Conservation (phyloP, 164 flowering plant genomes). For the Hamamelis virginiana region DNA sequence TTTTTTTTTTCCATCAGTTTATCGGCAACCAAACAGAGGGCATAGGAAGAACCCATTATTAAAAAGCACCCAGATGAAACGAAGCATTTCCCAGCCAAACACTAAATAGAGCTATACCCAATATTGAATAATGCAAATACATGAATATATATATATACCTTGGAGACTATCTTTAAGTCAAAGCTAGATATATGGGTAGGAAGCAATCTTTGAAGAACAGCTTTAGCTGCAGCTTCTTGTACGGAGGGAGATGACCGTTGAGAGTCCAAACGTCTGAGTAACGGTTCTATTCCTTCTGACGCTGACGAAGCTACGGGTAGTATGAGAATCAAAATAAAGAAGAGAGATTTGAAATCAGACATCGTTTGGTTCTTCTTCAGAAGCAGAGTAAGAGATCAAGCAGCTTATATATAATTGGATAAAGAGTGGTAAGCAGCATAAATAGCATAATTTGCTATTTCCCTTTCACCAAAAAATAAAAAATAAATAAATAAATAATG, state of each 20-base stretch:
- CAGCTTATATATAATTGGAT: too few relatives aligned
- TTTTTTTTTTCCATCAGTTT: too few relatives aligned
- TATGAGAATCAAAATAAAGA: constrained; percentile 11
- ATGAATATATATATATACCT: constrained; percentile 32
- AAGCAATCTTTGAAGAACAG: constrained; percentile 60
- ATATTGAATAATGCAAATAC: background rate
- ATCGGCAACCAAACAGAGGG: too few relatives aligned
- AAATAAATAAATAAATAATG: too few relatives aligned
- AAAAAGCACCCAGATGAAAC: too few relatives aligned
- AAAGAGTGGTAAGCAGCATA: too few relatives aligned
- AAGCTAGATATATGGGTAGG: constrained; percentile 76
- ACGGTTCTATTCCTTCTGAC: constrained; percentile 36
- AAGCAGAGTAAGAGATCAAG: background rate
- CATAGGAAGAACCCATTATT: too few relatives aligned
- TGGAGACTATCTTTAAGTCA: constrained; percentile 58
- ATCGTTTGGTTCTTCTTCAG: constrained; percentile 1
- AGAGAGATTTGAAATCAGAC: constrained; percentile 11
- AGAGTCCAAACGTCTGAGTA: constrained; percentile 48
- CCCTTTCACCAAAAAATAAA: too few relatives aligned
- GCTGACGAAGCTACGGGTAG: constrained; percentile 12
- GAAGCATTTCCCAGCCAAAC: too few relatives aligned
- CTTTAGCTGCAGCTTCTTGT: constrained; percentile 76
- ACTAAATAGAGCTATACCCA: too few relatives aligned
- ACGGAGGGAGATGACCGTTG: constrained; percentile 42
- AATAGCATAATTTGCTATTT: too few relatives aligned